These are phyloP conservation scores for Endoconidiophora polonica DNA, from an alignment of 2,329 filamentous ascomycete genomes.

Conservation along the genomic window DNA sequence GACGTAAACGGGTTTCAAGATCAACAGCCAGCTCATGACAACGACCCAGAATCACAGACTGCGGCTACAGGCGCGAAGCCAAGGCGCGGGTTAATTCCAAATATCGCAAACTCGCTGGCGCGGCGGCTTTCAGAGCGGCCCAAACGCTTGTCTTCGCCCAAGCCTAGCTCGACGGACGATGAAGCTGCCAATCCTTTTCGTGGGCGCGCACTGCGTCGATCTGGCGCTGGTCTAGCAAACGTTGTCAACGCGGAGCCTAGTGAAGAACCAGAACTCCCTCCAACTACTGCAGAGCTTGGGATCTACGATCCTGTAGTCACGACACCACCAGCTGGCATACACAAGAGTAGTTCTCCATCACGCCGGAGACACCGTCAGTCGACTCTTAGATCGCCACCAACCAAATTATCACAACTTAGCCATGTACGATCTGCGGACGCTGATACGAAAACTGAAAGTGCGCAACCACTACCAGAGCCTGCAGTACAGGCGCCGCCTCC, in stretches of 20 bases:
- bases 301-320: conserved; percentile 35
- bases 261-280: conserved; percentile 41
- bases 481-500: neutral
- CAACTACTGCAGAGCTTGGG: conserved; percentile 33
- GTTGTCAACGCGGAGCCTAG: neutral
- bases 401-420: conserved; percentile 31
- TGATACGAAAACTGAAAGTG: neutral
- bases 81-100: neutral
- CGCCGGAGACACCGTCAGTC: neutral
- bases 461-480: neutral
- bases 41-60: neutral
- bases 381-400: conserved; percentile 23
- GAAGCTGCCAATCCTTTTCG: conserved; percentile 6
- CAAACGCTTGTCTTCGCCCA: neutral
- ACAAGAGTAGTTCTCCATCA: conserved; percentile 12
- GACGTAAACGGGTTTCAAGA: neutral
- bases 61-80: neutral
- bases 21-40: conserved; percentile 7
- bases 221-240: conserved; percentile 7
- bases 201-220: conserved; percentile 16
- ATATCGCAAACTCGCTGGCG: neutral
- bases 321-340: conserved; percentile 41
- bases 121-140: conserved; percentile 4
- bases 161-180: neutral
- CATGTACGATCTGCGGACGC: neutral